These are phyloP conservation scores for Pseudomassariella vexata DNA, from an alignment of 2,329 filamentous ascomycete species.

Conservation along the genomic window DNA sequence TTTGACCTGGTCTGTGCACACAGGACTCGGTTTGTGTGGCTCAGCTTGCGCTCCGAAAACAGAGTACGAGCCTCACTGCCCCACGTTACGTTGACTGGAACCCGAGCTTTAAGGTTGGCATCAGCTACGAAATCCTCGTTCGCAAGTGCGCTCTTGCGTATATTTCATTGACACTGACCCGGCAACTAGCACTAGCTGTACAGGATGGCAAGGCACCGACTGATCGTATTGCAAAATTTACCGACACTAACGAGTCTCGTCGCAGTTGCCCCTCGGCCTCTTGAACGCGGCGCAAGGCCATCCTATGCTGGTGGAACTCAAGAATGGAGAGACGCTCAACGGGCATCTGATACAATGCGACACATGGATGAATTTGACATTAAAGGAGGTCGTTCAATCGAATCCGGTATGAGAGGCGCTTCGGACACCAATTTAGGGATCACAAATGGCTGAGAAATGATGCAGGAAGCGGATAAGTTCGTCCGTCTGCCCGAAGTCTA, in stretches of 20 bases:
- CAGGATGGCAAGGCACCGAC: no score
- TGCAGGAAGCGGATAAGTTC: constrained; percentile 85
- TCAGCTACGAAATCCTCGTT: constrained; percentile 5
- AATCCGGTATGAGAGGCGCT: constrained; percentile 67
- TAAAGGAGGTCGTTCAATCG: constrained; percentile 96
- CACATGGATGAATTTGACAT: constrained; percentile 98
- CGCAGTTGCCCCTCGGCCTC: constrained; percentile 68
- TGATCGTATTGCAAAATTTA: not conserved
- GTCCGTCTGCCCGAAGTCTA: constrained; percentile 89
- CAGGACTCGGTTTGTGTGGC: no score
- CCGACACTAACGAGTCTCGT: constrained; percentile 10
- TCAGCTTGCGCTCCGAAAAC: no score
- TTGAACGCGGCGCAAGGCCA: constrained; percentile 95
- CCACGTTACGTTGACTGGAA: no score
- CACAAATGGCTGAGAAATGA: no score
- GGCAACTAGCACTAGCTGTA: no score
- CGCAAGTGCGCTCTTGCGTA: no score
- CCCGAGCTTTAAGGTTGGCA: no score
- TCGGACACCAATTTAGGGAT: no score
- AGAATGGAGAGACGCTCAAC: constrained; percentile 77
- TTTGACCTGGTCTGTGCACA: no score
- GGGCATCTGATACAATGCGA: constrained; percentile 95
- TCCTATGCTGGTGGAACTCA: constrained; percentile 61
- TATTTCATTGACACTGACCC: no score
- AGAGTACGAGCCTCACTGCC: no score